Conservation (phyloP, 768 basidiomycete genomes). For the Pisolithus marmoratus region DNA sequence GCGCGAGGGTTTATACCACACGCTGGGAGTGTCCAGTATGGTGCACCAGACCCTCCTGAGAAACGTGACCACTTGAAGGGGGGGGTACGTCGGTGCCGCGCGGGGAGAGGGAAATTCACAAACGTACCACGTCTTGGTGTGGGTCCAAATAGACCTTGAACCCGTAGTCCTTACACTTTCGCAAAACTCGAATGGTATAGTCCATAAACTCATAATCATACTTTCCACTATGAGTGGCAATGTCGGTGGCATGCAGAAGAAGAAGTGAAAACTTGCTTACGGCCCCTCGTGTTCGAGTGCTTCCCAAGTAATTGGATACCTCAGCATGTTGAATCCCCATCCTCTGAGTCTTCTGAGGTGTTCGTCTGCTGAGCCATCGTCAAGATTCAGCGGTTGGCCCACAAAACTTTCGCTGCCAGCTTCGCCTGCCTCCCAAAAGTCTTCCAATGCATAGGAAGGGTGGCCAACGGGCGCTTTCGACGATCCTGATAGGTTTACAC, state of each 20-base stretch:
- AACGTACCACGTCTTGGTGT: constrained; percentile 88
- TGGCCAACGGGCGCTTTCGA: constrained; percentile 76
- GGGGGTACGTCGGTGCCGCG: constrained; percentile 1
- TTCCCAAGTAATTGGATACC: constrained; percentile 91
- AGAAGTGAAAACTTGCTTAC: constrained; percentile 48
- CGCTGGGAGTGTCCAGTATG: constrained; percentile 87
- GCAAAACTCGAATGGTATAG: constrained; percentile 81
- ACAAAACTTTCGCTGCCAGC: constrained; percentile 64
- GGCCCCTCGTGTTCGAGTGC: constrained; percentile 90
- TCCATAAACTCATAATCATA: constrained; percentile 93
- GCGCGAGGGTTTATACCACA: constrained; percentile 86
- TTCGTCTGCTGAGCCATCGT: constrained; percentile 79
- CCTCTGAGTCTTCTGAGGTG: constrained; percentile 80
- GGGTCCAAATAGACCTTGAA: constrained; percentile 93
- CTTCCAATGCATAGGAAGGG: constrained; percentile 62
- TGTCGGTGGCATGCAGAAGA: constrained; percentile 1
- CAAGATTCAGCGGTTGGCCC: constrained; percentile 74
- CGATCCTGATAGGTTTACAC: constrained; percentile 91
- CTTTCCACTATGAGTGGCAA: constrained; percentile 50
- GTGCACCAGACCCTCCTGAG: constrained; percentile 91
- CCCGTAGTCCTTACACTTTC: constrained; percentile 87
- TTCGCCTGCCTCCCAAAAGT: constrained; percentile 81
- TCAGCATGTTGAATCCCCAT: constrained; percentile 91
- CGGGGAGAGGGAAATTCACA: neutral
- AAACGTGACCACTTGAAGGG: constrained; percentile 82